Percentiles rank a stretch among this genome's conserved stretches.
phyloP scores from a whole-genome alignment of 768 basidiomycete species.

The Macrolepiota fuliginosa region DNA sequence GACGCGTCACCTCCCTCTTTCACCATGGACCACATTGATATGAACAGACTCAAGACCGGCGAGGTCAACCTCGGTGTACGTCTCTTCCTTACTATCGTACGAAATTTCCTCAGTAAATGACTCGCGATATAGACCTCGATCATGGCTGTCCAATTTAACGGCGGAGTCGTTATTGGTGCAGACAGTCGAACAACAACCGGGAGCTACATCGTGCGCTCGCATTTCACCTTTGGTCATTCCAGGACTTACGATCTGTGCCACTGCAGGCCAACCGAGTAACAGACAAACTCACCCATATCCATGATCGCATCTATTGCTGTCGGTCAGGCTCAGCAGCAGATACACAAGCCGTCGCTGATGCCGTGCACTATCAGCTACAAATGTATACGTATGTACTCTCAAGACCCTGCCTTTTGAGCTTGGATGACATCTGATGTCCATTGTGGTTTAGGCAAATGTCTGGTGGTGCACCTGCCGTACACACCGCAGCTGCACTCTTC shows the following conservation, averaged over 20 bases:
- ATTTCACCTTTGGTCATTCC: neutral
- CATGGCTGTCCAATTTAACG: conserved; percentile 97
- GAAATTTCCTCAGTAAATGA: conserved; percentile 2
- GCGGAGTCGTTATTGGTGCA: conserved; percentile 94
- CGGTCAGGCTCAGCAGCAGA: conserved; percentile 97
- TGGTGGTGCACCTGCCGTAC: conserved; percentile 72
- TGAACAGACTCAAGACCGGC: conserved; percentile 85
- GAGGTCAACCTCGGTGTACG: conserved; percentile 97
- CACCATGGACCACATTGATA: conserved; percentile 68
- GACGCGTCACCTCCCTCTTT: conserved; percentile 53
- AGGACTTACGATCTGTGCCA: neutral
- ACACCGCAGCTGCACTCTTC: conserved; percentile 79
- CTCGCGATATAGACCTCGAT: conserved; percentile 77
- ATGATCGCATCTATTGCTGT: conserved; percentile 99
- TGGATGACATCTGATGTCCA: conserved; percentile 2
- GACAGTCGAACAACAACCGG: conserved; percentile 97
- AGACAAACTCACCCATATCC: conserved; percentile 94
- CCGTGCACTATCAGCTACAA: conserved; percentile 81
- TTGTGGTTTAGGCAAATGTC: conserved; percentile 44
- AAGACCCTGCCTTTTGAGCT: neutral
- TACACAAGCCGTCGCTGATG: conserved; percentile 94
- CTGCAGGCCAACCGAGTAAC: conserved; percentile 93
- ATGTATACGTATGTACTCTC: conserved; percentile 56
- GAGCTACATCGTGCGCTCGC: conserved; percentile 79
- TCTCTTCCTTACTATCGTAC: conserved; percentile 17